Evolutionary conservation across 495 filamentous ascomycete genomes (phyloP).

Genomic region (Amphirosellinia nigrospora): DNA sequence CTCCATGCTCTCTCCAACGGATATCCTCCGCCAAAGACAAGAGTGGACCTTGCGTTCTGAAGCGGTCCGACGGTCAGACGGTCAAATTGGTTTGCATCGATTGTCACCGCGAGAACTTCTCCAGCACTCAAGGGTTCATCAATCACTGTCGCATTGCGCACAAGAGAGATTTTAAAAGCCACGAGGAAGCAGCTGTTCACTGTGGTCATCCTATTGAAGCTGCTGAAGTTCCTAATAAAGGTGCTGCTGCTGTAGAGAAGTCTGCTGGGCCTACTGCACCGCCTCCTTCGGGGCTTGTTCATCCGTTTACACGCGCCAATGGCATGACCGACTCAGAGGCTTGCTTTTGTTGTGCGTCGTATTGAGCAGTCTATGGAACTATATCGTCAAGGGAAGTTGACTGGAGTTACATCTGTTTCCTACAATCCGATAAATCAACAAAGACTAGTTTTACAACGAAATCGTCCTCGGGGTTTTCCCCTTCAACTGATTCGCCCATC

Average conservation of each 20-base stretch:
- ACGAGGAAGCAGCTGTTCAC: slow-evolving; percentile 90
- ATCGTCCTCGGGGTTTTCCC: slow-evolving; percentile 49
- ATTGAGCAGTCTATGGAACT: slow-evolving; percentile 54
- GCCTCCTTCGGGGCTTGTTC: slow-evolving; percentile 63
- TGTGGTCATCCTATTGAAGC: slow-evolving; percentile 83
- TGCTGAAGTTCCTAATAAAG: slow-evolving; percentile 58
- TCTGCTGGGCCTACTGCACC: slow-evolving; percentile 29
- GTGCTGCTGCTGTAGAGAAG: slow-evolving; percentile 58
- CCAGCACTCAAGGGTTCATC: slow-evolving; percentile 95
- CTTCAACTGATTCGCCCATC: slow-evolving; percentile 72
- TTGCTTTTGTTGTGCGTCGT: slow-evolving; percentile 52
- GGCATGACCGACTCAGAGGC: slow-evolving; percentile 60
- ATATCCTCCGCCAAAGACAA: slow-evolving; percentile 74
- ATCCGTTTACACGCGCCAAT: slow-evolving; percentile 70
- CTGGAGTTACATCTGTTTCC: slow-evolving; percentile 52
- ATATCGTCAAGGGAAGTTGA: slow-evolving; percentile 53
- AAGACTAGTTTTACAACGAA: slow-evolving; percentile 7
- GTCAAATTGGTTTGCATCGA: slow-evolving; percentile 87
- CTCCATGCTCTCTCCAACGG: slow-evolving; percentile 75
- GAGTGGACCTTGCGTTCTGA: slow-evolving; percentile 58
- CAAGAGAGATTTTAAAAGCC: slow-evolving; percentile 86
- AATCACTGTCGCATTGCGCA: slow-evolving; percentile 98
- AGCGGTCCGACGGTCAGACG: slow-evolving; percentile 59
- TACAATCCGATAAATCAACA: slow-evolving; percentile 33
- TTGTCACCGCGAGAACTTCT: slow-evolving; percentile 88